Conservation (phyloP, 1,139 yeast species). For the Taphrina flavorubra region DNA sequence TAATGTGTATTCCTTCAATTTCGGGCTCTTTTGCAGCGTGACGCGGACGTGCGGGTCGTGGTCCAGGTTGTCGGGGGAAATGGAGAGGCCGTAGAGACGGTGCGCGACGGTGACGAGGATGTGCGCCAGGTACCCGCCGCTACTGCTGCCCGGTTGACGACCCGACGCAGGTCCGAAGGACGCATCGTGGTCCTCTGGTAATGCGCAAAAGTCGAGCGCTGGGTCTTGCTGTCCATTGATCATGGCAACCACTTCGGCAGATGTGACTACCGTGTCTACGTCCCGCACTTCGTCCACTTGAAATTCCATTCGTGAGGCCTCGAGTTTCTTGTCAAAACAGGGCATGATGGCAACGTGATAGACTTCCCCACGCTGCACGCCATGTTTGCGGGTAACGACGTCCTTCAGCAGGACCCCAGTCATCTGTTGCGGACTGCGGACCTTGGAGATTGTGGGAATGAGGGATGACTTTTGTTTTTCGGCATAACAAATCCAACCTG, state of each 20-base stretch:
- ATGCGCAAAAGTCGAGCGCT: constrained; percentile 42
- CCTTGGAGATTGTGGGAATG: constrained; percentile 61
- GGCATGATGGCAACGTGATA: constrained; percentile 94
- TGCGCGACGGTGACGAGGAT: constrained; percentile 48
- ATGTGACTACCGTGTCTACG: constrained; percentile 93
- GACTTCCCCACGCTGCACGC: constrained; percentile 54
- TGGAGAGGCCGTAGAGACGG: constrained; percentile 32
- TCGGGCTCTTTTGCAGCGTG: constrained; percentile 71
- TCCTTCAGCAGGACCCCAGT: constrained; percentile 78
- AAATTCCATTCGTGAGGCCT: constrained; percentile 83
- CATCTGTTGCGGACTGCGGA: constrained; percentile 91
- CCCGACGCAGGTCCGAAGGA: constrained; percentile 62
- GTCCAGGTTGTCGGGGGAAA: constrained; percentile 44
- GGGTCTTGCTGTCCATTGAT: constrained; percentile 57
- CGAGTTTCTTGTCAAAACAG: constrained; percentile 93
- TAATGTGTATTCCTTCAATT: constrained; percentile 72
- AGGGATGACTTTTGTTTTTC: constrained; percentile 93
- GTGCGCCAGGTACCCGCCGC: constrained; percentile 76
- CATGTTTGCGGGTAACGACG: constrained; percentile 57
- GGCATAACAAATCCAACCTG: constrained; percentile 96
- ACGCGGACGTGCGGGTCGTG: constrained; percentile 47
- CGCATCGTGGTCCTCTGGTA: constrained; percentile 33
- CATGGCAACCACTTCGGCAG: constrained; percentile 80
- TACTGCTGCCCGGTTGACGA: constrained; percentile 71
- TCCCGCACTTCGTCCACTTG: constrained; percentile 57